phyloP scores from a whole-genome alignment of 148 eudicot genomes.

The Cornus kousa region DNA sequence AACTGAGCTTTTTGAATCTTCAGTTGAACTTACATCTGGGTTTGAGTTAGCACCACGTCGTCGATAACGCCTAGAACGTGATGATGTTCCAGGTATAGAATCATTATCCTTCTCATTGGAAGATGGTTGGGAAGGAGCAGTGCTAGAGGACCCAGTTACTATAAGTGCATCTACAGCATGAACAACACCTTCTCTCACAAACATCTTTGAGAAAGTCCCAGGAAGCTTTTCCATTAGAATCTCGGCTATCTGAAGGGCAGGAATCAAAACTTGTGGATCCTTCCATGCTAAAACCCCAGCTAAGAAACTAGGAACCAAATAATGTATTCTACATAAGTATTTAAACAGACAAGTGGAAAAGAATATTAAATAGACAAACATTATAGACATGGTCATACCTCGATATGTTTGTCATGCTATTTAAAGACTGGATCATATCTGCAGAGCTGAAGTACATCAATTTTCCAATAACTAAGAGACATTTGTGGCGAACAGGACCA shows the following conservation, averaged over 20 bases:
- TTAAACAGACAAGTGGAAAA: background rate
- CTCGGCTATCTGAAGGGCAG: slow-evolving; percentile 95
- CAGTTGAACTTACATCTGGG: slow-evolving; percentile 54
- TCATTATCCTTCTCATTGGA: slow-evolving; percentile 68
- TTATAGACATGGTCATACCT: slow-evolving; percentile 40
- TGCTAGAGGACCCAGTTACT: slow-evolving; percentile 37
- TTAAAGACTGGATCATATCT: slow-evolving; percentile 77
- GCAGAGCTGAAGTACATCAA: slow-evolving; percentile 93
- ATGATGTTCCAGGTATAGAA: slow-evolving; percentile 61
- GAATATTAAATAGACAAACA: background rate
- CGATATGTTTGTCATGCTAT: slow-evolving; percentile 69
- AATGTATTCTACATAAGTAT: background rate
- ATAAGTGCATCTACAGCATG: slow-evolving; percentile 91
- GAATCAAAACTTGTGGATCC: slow-evolving; percentile 94
- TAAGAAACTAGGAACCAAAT: slow-evolving; percentile 59
- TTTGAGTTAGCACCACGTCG: slow-evolving; percentile 60
- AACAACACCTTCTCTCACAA: slow-evolving; percentile 94
- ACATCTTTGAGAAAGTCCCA: slow-evolving; percentile 83
- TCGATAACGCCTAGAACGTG: slow-evolving; percentile 74
- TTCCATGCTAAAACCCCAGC: slow-evolving; percentile 98
- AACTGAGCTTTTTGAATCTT: slow-evolving; percentile 55
- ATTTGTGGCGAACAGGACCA: slow-evolving; percentile 97
- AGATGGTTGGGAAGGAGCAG: slow-evolving; percentile 43
- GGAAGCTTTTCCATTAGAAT: slow-evolving; percentile 97
- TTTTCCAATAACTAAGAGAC: slow-evolving; percentile 92